phyloP scores from a whole-genome alignment of 805 yeast species.

The Zygosaccharomyces bisporus region DNA sequence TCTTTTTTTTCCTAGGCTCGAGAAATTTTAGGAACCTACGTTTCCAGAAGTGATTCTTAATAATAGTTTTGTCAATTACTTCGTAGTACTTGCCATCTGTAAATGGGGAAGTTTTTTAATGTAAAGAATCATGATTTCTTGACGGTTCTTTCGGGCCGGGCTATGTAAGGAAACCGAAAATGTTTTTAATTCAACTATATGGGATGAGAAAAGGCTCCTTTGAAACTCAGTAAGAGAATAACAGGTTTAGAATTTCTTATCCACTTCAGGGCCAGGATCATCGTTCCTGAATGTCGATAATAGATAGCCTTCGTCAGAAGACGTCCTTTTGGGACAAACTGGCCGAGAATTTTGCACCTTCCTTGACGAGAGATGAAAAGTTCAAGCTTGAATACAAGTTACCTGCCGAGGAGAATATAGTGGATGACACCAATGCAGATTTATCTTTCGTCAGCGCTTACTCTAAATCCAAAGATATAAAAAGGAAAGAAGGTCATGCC shows the following conservation, averaged over 20 bases:
- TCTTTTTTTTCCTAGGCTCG: no score
- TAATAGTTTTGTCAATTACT: no score
- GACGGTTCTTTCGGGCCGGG: not conserved
- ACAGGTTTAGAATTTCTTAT: not conserved
- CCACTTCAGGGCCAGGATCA: not conserved
- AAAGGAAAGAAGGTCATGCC: conserved; percentile 16
- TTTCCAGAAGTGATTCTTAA: no score
- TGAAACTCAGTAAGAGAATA: not conserved
- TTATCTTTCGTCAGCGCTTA: conserved; percentile 37
- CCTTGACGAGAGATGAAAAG: conserved; percentile 62
- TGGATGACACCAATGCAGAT: conserved; percentile 69
- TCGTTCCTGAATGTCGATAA: conserved; percentile 42
- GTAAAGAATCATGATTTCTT: not conserved
- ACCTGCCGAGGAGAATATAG: conserved; percentile 64
- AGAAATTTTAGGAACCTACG: no score
- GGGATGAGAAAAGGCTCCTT: not conserved
- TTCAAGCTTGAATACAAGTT: conserved; percentile 64
- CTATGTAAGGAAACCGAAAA: conserved; percentile 1
- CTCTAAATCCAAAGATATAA: conserved; percentile 18
- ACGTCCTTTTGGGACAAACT: conserved; percentile 45
- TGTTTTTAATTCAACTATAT: not conserved
- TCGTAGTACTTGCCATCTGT: no score
- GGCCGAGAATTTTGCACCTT: conserved; percentile 33
- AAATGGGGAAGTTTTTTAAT: no score
- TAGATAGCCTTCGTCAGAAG: conserved; percentile 43